A percentile compares a stretch with the other conserved stretches of the same genome.
These are phyloP conservation scores for Xanthoparmelia taractica DNA, from an alignment of 495 filamentous ascomycete species.

Conservation along the genomic window DNA sequence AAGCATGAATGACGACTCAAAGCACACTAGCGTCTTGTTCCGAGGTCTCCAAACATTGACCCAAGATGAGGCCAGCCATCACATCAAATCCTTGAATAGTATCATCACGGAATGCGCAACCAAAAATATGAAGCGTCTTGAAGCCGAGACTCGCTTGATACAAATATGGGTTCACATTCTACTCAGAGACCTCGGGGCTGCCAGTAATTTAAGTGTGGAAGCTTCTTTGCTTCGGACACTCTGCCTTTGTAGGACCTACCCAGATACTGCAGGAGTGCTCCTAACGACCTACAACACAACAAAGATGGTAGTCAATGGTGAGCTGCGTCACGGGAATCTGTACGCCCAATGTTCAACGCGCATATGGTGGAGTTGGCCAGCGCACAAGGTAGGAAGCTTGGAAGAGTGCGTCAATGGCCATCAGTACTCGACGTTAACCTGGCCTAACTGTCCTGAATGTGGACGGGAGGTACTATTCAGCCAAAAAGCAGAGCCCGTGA, in stretches of 20 bases:
- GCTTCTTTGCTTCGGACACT: not conserved
- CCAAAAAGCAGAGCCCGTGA: not conserved
- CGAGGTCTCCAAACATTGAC: slow-evolving; percentile 7
- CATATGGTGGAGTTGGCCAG: slow-evolving; percentile 22
- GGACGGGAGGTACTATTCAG: slow-evolving; percentile 6
- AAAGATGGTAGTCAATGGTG: slow-evolving; percentile 2
- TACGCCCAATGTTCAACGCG: slow-evolving; percentile 1
- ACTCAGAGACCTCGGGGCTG: slow-evolving; percentile 5
- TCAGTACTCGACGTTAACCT: slow-evolving; percentile 19
- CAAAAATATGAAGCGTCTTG: slow-evolving; percentile 19
- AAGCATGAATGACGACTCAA: slow-evolving; percentile 4
- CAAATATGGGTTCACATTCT: slow-evolving; percentile 16
- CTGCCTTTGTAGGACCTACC: slow-evolving; percentile 12
- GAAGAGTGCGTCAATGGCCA: slow-evolving; percentile 20
- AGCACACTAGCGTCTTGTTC: slow-evolving; percentile 15
- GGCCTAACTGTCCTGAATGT: slow-evolving; percentile 23
- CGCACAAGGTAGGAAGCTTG: slow-evolving; percentile 14
- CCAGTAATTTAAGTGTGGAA: slow-evolving; percentile 8
- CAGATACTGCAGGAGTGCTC: slow-evolving; percentile 18
- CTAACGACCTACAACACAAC: not conserved
- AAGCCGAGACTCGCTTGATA: slow-evolving; percentile 21
- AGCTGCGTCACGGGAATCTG: slow-evolving; percentile 3
- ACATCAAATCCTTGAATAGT: slow-evolving; percentile 6
- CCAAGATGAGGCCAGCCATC: not conserved
- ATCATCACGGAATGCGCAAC: slow-evolving; percentile 14